Evolutionary conservation across 495 filamentous ascomycete genomes (phyloP).

Genomic region (Lophiotrema nucula): DNA sequence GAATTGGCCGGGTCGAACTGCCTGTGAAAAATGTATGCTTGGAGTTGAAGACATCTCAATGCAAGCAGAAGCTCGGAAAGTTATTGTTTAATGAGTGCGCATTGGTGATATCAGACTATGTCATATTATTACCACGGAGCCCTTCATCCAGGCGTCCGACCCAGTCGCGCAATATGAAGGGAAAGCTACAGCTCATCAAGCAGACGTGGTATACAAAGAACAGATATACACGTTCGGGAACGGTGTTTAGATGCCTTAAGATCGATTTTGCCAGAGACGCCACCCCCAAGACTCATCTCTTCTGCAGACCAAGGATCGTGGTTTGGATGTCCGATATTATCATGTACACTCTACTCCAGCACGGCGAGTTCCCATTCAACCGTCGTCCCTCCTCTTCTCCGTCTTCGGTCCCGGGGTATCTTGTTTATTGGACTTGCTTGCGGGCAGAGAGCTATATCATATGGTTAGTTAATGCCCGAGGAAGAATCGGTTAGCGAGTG

Average conservation of each 20-base stretch:
- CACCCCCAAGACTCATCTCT: background rate
- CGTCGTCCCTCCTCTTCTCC: background rate
- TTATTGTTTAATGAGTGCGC: background rate
- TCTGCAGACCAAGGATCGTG: background rate
- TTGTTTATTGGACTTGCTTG: slow-evolving; percentile 12
- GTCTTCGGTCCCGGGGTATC: slow-evolving; percentile 17
- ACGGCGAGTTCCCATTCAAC: background rate
- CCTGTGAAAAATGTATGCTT: background rate
- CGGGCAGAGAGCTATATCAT: slow-evolving; percentile 15
- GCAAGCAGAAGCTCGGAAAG: background rate
- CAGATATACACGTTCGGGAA: slow-evolving; percentile 21
- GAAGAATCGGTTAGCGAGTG: slow-evolving; percentile 24
- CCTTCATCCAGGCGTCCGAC: slow-evolving; percentile 20
- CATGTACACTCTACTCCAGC: slow-evolving; percentile 19
- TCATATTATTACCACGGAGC: slow-evolving; percentile 19
- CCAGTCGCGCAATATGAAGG: slow-evolving; percentile 12
- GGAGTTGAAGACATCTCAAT: too few species aligned
- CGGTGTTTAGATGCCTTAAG: background rate
- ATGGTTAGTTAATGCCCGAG: slow-evolving; percentile 37
- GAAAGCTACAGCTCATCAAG: slow-evolving; percentile 1
- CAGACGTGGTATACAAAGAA: slow-evolving; percentile 24
- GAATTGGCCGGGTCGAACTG: too few species aligned
- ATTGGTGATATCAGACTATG: slow-evolving; percentile 2
- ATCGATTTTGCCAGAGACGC: slow-evolving; percentile 8
- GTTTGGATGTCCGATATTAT: background rate